Conservation (phyloP, 352 stramenopile species). For the Globisporangium cylindrosporum region DNA sequence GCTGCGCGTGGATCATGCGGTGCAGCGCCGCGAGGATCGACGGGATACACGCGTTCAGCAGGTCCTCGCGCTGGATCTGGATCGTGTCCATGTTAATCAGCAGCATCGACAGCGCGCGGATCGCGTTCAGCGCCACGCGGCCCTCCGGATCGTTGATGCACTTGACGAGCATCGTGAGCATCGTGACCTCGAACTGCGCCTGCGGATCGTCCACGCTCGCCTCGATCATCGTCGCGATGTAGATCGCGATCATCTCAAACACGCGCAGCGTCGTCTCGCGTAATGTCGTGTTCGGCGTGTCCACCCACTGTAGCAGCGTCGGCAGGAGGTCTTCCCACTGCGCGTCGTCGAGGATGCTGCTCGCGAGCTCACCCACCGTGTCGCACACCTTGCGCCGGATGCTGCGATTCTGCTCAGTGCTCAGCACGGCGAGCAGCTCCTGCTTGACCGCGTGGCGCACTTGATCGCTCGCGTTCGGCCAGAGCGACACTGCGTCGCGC, state of each 20-base stretch:
- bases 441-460: conserved; percentile 53
- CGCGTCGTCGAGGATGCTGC: conserved; percentile 73
- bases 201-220: conserved; percentile 21
- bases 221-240: conserved; percentile 59
- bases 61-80: conserved; percentile 46
- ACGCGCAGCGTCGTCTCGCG: conserved; percentile 72
- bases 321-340: conserved; percentile 77
- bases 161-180: conserved; percentile 49
- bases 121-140: conserved; percentile 65
- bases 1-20: conserved; percentile 38
- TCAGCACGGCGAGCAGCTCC: conserved; percentile 62
- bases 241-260: conserved; percentile 80
- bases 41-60: conserved; percentile 48
- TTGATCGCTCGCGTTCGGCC: conserved; percentile 48
- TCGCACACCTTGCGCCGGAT: conserved; percentile 84
- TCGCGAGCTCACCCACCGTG: conserved; percentile 78
- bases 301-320: conserved; percentile 64
- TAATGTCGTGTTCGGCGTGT: conserved; percentile 41
- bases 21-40: conserved; percentile 58
- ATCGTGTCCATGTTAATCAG: conserved; percentile 71
- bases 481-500: conserved; percentile 75
- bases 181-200: conserved; percentile 39
- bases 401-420: conserved; percentile 59
- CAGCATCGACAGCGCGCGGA: conserved; percentile 72
- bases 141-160: conserved; percentile 54